These are phyloP conservation scores for Vaccinium myrtillus DNA, from an alignment of 148 eudicot species.

Conservation along the genomic window DNA sequence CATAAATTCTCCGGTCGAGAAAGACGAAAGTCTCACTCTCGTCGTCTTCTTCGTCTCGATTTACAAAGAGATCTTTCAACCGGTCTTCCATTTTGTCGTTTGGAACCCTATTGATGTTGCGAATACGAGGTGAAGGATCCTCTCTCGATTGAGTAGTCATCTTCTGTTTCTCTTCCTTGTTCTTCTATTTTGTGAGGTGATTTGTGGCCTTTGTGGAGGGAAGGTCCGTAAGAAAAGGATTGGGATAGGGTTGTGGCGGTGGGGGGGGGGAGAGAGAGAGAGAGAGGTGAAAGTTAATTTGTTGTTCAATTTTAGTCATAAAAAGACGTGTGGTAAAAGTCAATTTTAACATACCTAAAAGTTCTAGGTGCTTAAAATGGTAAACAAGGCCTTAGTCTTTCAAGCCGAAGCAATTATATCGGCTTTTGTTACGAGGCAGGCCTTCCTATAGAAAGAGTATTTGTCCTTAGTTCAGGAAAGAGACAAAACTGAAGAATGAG, in stretches of 20 bases:
- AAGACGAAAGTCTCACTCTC: conserved; percentile 20
- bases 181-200: conserved; percentile 5
- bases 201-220: conserved; percentile 63
- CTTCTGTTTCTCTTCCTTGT: background rate
- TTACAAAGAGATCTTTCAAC: conserved; percentile 13
- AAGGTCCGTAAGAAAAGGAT: conserved; percentile 59
- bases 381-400: too few species aligned
- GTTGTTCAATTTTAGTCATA: too few species aligned
- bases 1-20: conserved; percentile 57
- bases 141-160: conserved; percentile 38
- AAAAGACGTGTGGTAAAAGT: too few species aligned
- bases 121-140: conserved; percentile 59
- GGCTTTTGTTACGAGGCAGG: too few species aligned
- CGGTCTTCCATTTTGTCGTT: conserved; percentile 72
- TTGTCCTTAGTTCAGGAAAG: too few species aligned
- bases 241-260: conserved; percentile 13
- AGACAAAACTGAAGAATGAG: too few species aligned
- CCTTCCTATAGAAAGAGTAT: too few species aligned
- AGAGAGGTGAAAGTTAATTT: background rate
- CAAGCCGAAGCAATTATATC: too few species aligned
- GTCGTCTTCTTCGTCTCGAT: conserved; percentile 27
- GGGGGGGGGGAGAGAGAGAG: conserved; percentile 28
- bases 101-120: conserved; percentile 74
- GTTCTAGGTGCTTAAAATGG: too few species aligned
- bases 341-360: too few species aligned